These are phyloP conservation scores for Infundibulicybe gibba DNA, from an alignment of 768 basidiomycete genomes.

Conservation along the genomic window DNA sequence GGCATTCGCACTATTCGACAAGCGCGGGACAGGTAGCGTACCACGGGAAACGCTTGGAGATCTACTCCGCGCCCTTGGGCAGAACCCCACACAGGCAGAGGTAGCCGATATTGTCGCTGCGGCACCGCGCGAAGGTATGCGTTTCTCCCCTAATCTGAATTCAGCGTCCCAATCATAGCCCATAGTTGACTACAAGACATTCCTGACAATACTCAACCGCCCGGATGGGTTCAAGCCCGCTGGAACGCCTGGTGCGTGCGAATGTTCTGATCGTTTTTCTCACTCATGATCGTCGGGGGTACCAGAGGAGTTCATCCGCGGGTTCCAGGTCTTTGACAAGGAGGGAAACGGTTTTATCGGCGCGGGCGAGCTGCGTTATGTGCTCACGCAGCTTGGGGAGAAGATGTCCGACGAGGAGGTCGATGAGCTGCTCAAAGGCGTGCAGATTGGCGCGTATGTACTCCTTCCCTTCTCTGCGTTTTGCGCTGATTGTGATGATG, in stretches of 20 bases:
- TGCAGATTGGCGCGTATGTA: slow-evolving; percentile 83
- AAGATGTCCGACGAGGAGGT: slow-evolving; percentile 99
- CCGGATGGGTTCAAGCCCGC: slow-evolving; percentile 98
- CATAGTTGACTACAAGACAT: slow-evolving; percentile 74
- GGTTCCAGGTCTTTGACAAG: slow-evolving; percentile 99
- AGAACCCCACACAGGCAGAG: slow-evolving; percentile 99
- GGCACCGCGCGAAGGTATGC: slow-evolving; percentile 74
- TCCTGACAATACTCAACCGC: slow-evolving; percentile 87
- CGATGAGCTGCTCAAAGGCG: slow-evolving; percentile 94
- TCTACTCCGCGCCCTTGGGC: slow-evolving; percentile 88
- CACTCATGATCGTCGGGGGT: too few relatives aligned
- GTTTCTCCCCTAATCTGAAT: not conserved
- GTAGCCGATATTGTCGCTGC: slow-evolving; percentile 74
- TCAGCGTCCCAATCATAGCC: not conserved
- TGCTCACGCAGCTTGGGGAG: slow-evolving; percentile 94
- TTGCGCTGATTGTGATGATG: not conserved
- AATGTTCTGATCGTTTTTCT: not conserved
- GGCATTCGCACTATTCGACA: slow-evolving; percentile 97
- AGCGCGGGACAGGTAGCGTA: slow-evolving; percentile 89
- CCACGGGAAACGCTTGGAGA: slow-evolving; percentile 89
- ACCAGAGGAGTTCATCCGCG: slow-evolving; percentile 96
- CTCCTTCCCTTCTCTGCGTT: not conserved
- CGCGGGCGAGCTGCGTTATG: slow-evolving; percentile 88
- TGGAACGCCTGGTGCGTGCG: slow-evolving; percentile 78
- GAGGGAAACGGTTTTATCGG: slow-evolving; percentile 91